A percentile compares a stretch with the other conserved stretches of the same genome.
Conservation (phyloP, 75 land plant species). For the Gnetum montanum region DNA sequence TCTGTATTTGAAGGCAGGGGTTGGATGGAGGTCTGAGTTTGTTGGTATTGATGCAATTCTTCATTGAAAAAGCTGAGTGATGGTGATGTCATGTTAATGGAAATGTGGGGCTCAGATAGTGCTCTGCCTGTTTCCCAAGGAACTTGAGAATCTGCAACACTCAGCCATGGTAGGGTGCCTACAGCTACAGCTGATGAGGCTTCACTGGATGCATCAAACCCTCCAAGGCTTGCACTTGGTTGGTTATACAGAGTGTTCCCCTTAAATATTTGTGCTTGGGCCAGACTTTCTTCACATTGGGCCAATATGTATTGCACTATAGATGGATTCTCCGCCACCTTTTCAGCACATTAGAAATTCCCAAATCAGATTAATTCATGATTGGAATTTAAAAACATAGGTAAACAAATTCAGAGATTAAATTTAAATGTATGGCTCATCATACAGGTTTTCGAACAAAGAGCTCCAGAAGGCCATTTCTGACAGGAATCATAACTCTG, state of each 20-base stretch:
- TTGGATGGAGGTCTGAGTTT: not conserved
- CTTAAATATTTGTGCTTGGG: no score
- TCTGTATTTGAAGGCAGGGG: not conserved
- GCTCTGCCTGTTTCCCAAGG: slow-evolving; percentile 8
- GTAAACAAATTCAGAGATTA: no score
- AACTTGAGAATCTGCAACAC: not conserved
- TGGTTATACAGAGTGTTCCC: no score
- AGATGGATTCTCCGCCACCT: slow-evolving; percentile 28
- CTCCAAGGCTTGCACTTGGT: not conserved
- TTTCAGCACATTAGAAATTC: no score
- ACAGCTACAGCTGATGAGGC: not conserved
- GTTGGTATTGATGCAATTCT: slow-evolving; percentile 5
- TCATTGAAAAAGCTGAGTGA: slow-evolving; percentile 1
- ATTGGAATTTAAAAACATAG: no score
- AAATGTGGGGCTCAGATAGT: slow-evolving; percentile 6
- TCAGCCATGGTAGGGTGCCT: slow-evolving; percentile 5
- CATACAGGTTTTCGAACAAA: slow-evolving; percentile 52
- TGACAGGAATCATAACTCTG: slow-evolving; percentile 53
- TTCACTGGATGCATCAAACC: not conserved
- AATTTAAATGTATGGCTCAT: no score
- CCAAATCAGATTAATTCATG: no score
- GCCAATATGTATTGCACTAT: slow-evolving; percentile 21
- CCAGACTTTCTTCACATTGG: no score
- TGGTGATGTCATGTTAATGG: not conserved
- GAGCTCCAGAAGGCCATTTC: slow-evolving; percentile 62